Percentiles rank a stretch among this genome's conserved stretches.
phyloP scores from a whole-genome alignment of 148 eudicot genomes.

The Rheum nobile region DNA sequence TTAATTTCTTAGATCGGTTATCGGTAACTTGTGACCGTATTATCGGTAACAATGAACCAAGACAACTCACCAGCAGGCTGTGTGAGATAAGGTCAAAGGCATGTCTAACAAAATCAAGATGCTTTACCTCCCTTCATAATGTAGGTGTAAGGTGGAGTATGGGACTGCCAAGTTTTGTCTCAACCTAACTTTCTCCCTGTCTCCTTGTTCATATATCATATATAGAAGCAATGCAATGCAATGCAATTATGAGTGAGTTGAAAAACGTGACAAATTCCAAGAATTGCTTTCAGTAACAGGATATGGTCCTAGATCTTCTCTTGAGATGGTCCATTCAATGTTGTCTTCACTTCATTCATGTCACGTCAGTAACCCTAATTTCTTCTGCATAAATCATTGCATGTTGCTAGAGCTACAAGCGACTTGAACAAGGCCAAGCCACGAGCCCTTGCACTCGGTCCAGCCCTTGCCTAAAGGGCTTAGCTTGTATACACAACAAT shows the following conservation, averaged over 20 bases:
- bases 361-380: neutral
- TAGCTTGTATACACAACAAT: too few species aligned
- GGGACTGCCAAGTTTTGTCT: constrained; percentile 1
- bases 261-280: neutral
- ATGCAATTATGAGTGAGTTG: neutral
- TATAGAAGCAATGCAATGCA: too few species aligned
- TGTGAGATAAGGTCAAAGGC: too few species aligned
- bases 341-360: neutral
- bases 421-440: neutral
- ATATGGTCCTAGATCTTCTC: neutral
- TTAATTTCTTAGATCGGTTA: too few species aligned
- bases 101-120: too few species aligned
- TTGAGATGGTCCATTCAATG: neutral
- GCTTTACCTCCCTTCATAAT: too few species aligned
- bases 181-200: neutral
- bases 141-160: neutral
- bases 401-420: neutral
- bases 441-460: too few species aligned
- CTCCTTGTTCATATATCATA: neutral
- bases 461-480: too few species aligned
- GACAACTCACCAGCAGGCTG: too few species aligned
- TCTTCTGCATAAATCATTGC: neutral
- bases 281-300: neutral
- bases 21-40: too few species aligned
- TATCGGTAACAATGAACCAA: too few species aligned